Evolutionary conservation across 495 filamentous ascomycete genomes (phyloP), one percentile per base, ranked within the genome.

Genomic region (Cryomyces minteri): DNA sequence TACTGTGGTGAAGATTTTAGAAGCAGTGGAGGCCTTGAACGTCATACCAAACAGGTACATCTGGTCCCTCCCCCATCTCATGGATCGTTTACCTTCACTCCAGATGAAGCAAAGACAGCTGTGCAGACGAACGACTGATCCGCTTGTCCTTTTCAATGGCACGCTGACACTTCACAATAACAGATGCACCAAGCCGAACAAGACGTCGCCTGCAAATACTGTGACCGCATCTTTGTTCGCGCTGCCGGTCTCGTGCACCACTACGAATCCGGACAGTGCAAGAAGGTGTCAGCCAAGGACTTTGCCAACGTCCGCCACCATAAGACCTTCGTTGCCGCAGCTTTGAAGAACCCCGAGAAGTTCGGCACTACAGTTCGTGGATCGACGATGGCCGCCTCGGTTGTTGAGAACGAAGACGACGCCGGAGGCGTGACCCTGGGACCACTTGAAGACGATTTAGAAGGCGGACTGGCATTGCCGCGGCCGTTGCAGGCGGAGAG

Each of bases 1-100:
- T 49, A 73, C 25, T 78, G 74, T 48, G 66, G 65, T 12, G 46
- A 62, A 5, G 70, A 76, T 11, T 75, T 72, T 47, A 54, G 58
- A 41, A 67, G 62, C 34, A 59, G 62, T 6, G 58, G 53, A 5
- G 73, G 71, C 4, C 62, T 65, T 4, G 59, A 63, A 14, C 44
- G 43, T 36, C 74, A 78, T 47, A 59, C 70, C 39, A 56, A 58
- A 18, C 55, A 59, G 41, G 71, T 73, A 53, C 57, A 65, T 58
- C 32, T n/a, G 43, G 28, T 25, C 18, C 18, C 18, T 25, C 2
- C 18, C 18, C 7, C 4, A 18, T 9, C 7, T 9, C 34, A 9
- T 12, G 8, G 34, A 37, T 3, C 8, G 34, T 12, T 9, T 37
- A 9, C 34, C 8, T 9, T 3, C 34, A 12, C 34, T 14, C 0